Conservation (phyloP, 768 basidiomycete genomes). For the Naganishia vaughanmartiniae region DNA sequence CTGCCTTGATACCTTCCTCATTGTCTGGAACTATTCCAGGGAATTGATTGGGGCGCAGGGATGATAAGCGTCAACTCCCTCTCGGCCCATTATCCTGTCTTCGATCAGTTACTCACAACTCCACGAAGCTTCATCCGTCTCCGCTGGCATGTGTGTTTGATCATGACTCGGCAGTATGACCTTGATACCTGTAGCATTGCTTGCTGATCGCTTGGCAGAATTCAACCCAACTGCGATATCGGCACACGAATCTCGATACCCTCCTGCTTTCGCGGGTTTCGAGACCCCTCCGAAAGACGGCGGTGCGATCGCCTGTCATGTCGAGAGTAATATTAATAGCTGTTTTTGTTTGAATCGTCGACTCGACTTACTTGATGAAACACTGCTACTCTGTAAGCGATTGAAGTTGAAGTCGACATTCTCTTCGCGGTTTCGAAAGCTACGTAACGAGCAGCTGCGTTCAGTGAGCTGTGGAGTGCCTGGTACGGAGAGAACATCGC, state of each 20-base stretch:
- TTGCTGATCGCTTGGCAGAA: neutral
- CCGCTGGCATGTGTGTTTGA: conserved; percentile 13
- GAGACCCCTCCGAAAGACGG: conserved; percentile 39
- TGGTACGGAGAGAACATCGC: no score
- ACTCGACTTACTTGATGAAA: neutral
- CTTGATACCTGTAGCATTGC: conserved; percentile 15
- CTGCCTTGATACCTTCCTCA: conserved; percentile 35
- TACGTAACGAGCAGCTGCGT: no score
- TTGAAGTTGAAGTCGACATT: neutral
- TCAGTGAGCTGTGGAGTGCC: no score
- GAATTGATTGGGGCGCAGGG: no score
- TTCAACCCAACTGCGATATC: conserved; percentile 42
- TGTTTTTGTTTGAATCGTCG: neutral
- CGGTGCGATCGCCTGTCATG: neutral
- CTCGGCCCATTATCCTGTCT: no score
- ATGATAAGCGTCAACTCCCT: no score
- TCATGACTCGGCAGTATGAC: conserved; percentile 35
- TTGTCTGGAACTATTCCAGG: conserved; percentile 42
- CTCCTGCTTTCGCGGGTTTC: conserved; percentile 48
- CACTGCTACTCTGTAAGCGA: neutral
- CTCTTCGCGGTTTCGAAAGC: neutral
- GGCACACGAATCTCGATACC: conserved; percentile 41
- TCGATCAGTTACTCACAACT: conserved; percentile 14
- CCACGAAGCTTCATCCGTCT: conserved; percentile 7
- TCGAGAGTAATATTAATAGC: neutral